phyloP scores from a whole-genome alignment of 768 basidiomycete genomes.

The Cystofilobasidium macerans region DNA sequence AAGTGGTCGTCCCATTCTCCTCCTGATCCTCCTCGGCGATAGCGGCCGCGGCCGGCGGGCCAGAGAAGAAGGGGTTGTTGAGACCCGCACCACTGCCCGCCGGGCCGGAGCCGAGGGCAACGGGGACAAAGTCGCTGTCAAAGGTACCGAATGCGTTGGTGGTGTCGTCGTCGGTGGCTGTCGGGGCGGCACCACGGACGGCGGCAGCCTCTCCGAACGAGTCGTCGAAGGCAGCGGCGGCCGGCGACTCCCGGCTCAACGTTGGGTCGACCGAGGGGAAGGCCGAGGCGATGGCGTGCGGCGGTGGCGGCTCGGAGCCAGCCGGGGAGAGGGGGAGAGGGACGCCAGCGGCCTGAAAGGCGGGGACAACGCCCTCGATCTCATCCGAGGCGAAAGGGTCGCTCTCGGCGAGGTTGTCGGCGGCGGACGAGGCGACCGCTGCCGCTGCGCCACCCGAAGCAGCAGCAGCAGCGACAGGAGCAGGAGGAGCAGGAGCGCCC shows the following conservation, averaged over 20 bases:
- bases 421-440: neutral
- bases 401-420: too few species aligned
- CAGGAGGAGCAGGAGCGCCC: constrained; percentile 16
- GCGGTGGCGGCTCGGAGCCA: neutral
- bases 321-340: neutral
- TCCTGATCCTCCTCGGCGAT: neutral
- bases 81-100: constrained; percentile 26
- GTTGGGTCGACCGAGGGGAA: neutral
- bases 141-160: constrained; percentile 30
- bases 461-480: constrained; percentile 8
- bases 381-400: constrained; percentile 1
- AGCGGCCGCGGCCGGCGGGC: constrained; percentile 13
- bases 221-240: constrained; percentile 1
- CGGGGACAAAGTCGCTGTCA: constrained; percentile 34
- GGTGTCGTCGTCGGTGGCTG: too few species aligned
- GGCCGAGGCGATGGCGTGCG: neutral
- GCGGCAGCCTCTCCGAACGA: neutral
- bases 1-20: constrained; percentile 33
- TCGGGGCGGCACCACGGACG: too few species aligned
- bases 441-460: too few species aligned
- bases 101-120: neutral
- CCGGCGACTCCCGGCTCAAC: neutral
- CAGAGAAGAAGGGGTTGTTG: constrained; percentile 30
- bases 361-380: constrained; percentile 2
- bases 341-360: constrained; percentile 7